These are phyloP conservation scores for Boletus insuetus DNA, from an alignment of 768 basidiomycete genomes.

Conservation along the genomic window DNA sequence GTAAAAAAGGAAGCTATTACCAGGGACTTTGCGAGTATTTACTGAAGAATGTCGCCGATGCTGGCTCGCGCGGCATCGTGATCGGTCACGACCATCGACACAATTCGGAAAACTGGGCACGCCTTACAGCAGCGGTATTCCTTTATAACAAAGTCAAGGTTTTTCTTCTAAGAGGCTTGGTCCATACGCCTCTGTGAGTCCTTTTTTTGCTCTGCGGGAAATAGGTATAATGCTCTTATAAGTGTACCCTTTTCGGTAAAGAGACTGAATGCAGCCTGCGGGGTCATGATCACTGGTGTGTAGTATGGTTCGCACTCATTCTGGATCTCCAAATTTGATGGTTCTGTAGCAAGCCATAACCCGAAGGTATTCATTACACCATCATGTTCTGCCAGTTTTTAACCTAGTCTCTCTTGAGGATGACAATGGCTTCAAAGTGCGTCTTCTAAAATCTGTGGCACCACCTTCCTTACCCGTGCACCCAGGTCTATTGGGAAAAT, in stretches of 20 bases:
- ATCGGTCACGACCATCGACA: constrained; percentile 86
- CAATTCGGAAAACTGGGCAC: constrained; percentile 76
- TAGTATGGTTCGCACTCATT: background rate
- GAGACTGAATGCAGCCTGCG: constrained; percentile 65
- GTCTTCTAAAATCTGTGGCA: background rate
- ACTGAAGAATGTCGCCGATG: constrained; percentile 47
- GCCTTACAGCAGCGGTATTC: constrained; percentile 71
- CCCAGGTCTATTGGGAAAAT: constrained; percentile 87
- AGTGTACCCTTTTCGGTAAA: constrained; percentile 83
- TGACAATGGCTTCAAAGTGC: constrained; percentile 87
- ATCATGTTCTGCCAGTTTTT: background rate
- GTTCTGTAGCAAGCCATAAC: constrained; percentile 71
- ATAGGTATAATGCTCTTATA: constrained; percentile 1
- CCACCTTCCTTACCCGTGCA: background rate
- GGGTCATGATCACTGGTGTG: constrained; percentile 87
- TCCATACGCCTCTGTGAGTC: constrained; percentile 77
- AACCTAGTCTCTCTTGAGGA: constrained; percentile 39
- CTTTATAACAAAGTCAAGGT: constrained; percentile 61
- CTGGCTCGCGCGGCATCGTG: constrained; percentile 64
- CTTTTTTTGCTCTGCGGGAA: background rate
- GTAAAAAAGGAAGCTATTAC: background rate
- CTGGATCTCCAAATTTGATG: background rate
- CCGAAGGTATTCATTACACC: constrained; percentile 58
- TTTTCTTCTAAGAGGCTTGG: constrained; percentile 64
- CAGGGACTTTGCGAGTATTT: constrained; percentile 81